A percentile compares a stretch with the other conserved stretches of the same genome.
Evolutionary conservation across 1,284 basidiomycete genomes (phyloP).

Genomic region (Cutaneotrichosporon arboriforme): DNA sequence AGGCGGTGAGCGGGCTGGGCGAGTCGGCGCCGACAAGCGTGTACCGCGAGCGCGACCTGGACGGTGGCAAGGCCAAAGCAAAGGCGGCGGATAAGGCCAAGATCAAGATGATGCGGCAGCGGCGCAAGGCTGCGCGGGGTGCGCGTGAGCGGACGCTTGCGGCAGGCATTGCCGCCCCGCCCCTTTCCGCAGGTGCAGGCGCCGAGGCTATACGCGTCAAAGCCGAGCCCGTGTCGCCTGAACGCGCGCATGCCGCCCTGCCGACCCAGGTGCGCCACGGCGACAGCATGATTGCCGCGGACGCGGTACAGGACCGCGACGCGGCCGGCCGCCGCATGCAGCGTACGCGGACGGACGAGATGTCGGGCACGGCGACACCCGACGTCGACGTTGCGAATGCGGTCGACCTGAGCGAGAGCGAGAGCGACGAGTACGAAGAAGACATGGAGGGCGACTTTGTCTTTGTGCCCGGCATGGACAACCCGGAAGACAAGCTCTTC

Average conservation of each 20-base stretch:
- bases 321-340: slow-evolving; percentile 28
- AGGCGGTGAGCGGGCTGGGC: slow-evolving; percentile 70
- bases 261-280: slow-evolving; percentile 22
- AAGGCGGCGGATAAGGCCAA: slow-evolving; percentile 46
- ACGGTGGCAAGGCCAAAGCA: slow-evolving; percentile 38
- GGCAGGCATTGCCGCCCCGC: slow-evolving; percentile 2
- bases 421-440: slow-evolving; percentile 78
- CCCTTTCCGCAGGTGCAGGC: too few species aligned
- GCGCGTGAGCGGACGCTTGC: slow-evolving; percentile 2
- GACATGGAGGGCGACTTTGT: slow-evolving; percentile 78
- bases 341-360: slow-evolving; percentile 41
- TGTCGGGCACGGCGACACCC: slow-evolving; percentile 23
- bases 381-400: slow-evolving; percentile 62
- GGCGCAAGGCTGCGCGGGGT: slow-evolving; percentile 20
- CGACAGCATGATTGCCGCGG: slow-evolving; percentile 36
- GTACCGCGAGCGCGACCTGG: slow-evolving; percentile 49
- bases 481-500: slow-evolving; percentile 65
- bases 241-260: not conserved
- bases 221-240: slow-evolving; percentile 36
- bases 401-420: slow-evolving; percentile 73
- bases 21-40: slow-evolving; percentile 83
- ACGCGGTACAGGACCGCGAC: slow-evolving; percentile 39
- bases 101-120: slow-evolving; percentile 23
- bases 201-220: slow-evolving; percentile 24
- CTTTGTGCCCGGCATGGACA: slow-evolving; percentile 34